phyloP scores from a whole-genome alignment of 176 grass and related monocot species.

The Musa acuminata region DNA sequence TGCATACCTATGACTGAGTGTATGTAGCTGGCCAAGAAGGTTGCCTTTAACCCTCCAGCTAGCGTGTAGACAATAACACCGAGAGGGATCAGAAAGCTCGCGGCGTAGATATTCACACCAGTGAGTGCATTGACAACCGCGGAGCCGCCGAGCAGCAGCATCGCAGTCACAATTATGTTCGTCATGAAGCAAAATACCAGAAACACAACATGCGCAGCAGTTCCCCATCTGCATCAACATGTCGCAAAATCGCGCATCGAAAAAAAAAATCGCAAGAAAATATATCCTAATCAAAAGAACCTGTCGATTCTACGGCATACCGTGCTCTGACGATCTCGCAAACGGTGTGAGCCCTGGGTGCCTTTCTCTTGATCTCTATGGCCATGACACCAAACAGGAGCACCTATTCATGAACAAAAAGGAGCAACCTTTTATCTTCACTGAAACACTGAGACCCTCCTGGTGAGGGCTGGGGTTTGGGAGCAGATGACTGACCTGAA shows the following conservation, averaged over 20 bases:
- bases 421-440: neutral
- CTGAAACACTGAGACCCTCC: constrained; percentile 1
- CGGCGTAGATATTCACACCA: constrained; percentile 57
- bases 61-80: constrained; percentile 69
- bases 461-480: no score
- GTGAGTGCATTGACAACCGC: constrained; percentile 71
- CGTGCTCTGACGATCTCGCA: constrained; percentile 62
- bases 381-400: constrained; percentile 69
- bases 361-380: constrained; percentile 80
- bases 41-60: constrained; percentile 66
- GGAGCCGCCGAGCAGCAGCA: constrained; percentile 65
- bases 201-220: constrained; percentile 47
- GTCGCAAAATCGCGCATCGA: neutral
- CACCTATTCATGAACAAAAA: constrained; percentile 25
- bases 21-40: constrained; percentile 77
- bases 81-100: constrained; percentile 70
- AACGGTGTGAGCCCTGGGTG: constrained; percentile 60
- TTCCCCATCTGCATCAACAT: constrained; percentile 37
- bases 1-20: constrained; percentile 53
- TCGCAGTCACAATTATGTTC: constrained; percentile 66
- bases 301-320: neutral
- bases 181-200: constrained; percentile 62
- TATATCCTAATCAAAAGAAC: neutral
- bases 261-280: neutral
- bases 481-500: constrained; percentile 31